A percentile compares a stretch with the other conserved stretches of the same genome.
Conservation (phyloP, 805 yeast species). For the Tetrapisispora namnaoensis region DNA sequence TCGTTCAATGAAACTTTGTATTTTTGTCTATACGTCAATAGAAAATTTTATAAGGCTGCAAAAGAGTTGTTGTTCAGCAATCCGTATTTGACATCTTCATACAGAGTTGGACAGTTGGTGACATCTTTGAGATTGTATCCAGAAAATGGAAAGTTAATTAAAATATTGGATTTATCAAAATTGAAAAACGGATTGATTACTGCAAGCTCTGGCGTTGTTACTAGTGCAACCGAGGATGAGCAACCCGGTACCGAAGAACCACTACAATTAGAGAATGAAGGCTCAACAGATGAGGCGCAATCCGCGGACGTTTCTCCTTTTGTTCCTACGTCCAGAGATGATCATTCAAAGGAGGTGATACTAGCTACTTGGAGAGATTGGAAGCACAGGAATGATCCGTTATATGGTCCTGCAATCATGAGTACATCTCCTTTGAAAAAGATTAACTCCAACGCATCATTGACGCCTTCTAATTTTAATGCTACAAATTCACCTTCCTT, state of each 20-base stretch:
- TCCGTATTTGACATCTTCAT: constrained; percentile 57
- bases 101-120: constrained; percentile 72
- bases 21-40: constrained; percentile 41
- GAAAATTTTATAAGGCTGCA: constrained; percentile 40
- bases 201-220: not conserved
- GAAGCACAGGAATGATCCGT: constrained; percentile 67
- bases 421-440: constrained; percentile 23
- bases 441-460: constrained; percentile 14
- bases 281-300: not conserved
- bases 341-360: constrained; percentile 23
- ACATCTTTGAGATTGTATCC: constrained; percentile 51
- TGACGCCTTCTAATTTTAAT: constrained; percentile 11
- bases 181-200: constrained; percentile 32
- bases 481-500: not conserved
- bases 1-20: constrained; percentile 32
- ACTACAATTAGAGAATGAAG: not conserved
- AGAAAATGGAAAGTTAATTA: constrained; percentile 47
- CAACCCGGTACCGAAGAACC: not conserved
- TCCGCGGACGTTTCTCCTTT: not conserved
- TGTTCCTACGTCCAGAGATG: not conserved
- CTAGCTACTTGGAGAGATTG: constrained; percentile 89
- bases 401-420: constrained; percentile 38
- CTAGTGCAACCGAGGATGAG: not conserved
- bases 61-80: constrained; percentile 45
- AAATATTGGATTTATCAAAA: constrained; percentile 47